A percentile compares a stretch with the other conserved stretches of the same genome.
These are phyloP conservation scores for Astrothelium subdiscretum DNA, from an alignment of 495 filamentous ascomycete genomes.

Conservation along the genomic window DNA sequence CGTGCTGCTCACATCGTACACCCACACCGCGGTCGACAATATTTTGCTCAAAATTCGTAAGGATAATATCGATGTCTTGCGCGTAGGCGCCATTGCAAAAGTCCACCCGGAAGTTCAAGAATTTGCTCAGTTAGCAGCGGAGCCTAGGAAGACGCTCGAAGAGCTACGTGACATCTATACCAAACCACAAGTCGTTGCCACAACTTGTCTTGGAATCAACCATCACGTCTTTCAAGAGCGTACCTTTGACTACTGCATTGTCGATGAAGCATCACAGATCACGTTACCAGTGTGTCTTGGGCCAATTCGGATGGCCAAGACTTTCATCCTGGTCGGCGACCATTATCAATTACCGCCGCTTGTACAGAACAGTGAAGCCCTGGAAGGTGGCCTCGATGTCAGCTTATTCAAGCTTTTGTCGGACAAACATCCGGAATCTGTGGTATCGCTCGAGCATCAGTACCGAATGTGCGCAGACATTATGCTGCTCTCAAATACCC, in stretches of 20 bases:
- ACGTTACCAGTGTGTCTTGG: conserved; percentile 89
- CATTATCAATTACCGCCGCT: conserved; percentile 91
- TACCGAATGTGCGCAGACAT: conserved; percentile 97
- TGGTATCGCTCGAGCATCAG: conserved; percentile 85
- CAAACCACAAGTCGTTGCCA: conserved; percentile 76
- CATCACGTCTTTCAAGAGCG: conserved; percentile 81
- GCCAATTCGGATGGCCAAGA: conserved; percentile 85
- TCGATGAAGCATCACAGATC: conserved; percentile 96
- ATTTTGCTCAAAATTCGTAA: conserved; percentile 82
- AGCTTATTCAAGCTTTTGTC: conserved; percentile 89
- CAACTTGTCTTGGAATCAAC: conserved; percentile 84
- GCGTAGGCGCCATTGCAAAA: conserved; percentile 72
- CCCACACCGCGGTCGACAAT: conserved; percentile 94
- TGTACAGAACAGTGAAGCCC: conserved; percentile 82
- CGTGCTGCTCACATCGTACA: conserved; percentile 87
- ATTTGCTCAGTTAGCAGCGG: conserved; percentile 66
- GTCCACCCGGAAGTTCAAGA: conserved; percentile 74
- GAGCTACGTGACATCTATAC: conserved; percentile 75
- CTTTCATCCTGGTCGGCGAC: conserved; percentile 90
- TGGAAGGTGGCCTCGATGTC: conserved; percentile 75
- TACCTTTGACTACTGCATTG: conserved; percentile 93
- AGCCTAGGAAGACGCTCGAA: conserved; percentile 60
- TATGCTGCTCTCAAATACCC: conserved; percentile 82
- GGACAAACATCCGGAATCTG: conserved; percentile 72
- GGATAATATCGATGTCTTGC: conserved; percentile 67